phyloP scores from a whole-genome alignment of 805 yeast species.

The Wickerhamomyces silvicola region DNA sequence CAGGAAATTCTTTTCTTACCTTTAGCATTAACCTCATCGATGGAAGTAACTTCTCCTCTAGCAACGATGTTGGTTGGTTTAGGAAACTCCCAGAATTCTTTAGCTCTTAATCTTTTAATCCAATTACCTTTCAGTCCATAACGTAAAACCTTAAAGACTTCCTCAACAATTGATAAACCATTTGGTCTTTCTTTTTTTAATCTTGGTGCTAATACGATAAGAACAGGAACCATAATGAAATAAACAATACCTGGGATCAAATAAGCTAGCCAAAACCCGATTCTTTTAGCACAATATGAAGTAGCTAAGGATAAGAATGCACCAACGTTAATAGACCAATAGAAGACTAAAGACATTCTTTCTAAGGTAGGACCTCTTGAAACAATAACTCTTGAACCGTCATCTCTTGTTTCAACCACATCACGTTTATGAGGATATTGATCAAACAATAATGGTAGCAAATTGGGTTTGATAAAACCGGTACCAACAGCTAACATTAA shows the following conservation, averaged over 20 bases:
- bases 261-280: slow-evolving; percentile 68
- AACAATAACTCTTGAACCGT: slow-evolving; percentile 58
- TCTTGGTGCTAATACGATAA: slow-evolving; percentile 23
- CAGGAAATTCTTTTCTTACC: slow-evolving; percentile 29
- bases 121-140: slow-evolving; percentile 36
- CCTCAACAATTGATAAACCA: slow-evolving; percentile 33
- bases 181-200: slow-evolving; percentile 15
- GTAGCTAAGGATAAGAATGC: slow-evolving; percentile 68
- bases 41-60: background rate
- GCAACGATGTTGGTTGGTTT: slow-evolving; percentile 38
- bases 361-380: slow-evolving; percentile 67
- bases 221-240: slow-evolving; percentile 39
- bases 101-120: slow-evolving; percentile 30
- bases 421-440: slow-evolving; percentile 55
- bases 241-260: slow-evolving; percentile 57
- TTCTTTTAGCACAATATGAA: slow-evolving; percentile 54
- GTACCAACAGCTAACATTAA: slow-evolving; percentile 63
- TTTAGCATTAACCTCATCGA: slow-evolving; percentile 12
- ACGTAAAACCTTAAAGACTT: slow-evolving; percentile 31
- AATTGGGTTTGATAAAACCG: slow-evolving; percentile 68
- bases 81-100: slow-evolving; percentile 44
- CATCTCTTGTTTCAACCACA: slow-evolving; percentile 45
- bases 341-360: slow-evolving; percentile 66
- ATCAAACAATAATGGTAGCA: slow-evolving; percentile 64
- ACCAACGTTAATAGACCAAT: slow-evolving; percentile 67